Base-by-base conservation (phyloP, 305 asterid genomes). In the Fraxinus baroniana region DNA sequence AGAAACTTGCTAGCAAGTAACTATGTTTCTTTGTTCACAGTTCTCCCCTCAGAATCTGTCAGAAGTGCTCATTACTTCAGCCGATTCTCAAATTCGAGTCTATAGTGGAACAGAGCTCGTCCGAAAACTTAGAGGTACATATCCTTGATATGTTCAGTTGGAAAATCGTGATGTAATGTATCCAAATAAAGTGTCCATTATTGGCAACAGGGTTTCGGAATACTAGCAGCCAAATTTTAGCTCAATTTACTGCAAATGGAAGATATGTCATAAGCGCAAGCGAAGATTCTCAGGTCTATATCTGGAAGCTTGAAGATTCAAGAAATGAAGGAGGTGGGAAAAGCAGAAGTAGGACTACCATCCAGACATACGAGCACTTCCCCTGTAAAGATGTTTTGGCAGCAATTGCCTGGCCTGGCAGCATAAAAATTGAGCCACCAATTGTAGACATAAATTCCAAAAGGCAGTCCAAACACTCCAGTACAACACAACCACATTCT, bases 381-480 rank as follows among this genome's bases (percentile, higher is more conserved):
- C 93, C 71, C 0, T 94, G 95, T 77, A 93, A 87, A 86, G 98
- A 96, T 39, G 98, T 93, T 26, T 81, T 94, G 0, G 93, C 88
- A 13, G 99, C 98, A 18, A 87, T 92, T 37, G 90, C 98, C 8
- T 96, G 98, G 98, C 96, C 95, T 0, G 93, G 97, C 0, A 88
- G 90, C 78, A 79, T 62, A 52, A 87, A 81, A 78, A 84, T 81
- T 46, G 98, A 94, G 41, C 90, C 95, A 35, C 97, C 98, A 37
- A 60, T 84, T 0, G 96, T 96, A 2, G 94, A 91, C 82, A 84
- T 93, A 68, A 92, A 90, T 32, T 91, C 99, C 77, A 96, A 93
- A 84, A 84, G 94, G 78, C 92, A 92, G 78, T 90, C 94, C 10
- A 92, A 87, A 82, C 95, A 94, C 74, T 36, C 80, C 70, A 81